A percentile compares a stretch with the other conserved stretches of the same genome.
These are phyloP conservation scores for Botryotinia calthae DNA, from an alignment of 2,329 filamentous ascomycete genomes.

Conservation along the genomic window DNA sequence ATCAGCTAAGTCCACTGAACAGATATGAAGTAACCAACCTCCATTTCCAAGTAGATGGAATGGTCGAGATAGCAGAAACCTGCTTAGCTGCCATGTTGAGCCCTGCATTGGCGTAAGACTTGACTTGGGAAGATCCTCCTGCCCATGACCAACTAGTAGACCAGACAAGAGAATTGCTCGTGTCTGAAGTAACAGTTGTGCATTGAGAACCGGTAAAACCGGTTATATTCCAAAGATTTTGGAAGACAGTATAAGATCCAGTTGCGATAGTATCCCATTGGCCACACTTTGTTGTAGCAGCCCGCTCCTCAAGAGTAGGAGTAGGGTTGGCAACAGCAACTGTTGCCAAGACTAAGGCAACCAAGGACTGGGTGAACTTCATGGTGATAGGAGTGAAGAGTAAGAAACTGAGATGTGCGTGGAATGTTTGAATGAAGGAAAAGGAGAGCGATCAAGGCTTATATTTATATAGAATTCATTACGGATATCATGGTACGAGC, in stretches of 20 bases:
- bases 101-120: constrained; percentile 44
- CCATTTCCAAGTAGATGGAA: constrained; percentile 44
- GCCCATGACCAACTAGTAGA: constrained; percentile 43
- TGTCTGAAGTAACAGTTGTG: constrained; percentile 41
- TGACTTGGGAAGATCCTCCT: constrained; percentile 41
- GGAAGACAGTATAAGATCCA: constrained; percentile 42
- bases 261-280: constrained; percentile 32
- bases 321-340: constrained; percentile 23
- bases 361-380: constrained; percentile 23
- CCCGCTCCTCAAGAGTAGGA: constrained; percentile 39
- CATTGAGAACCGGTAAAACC: constrained; percentile 38
- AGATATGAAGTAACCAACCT: constrained; percentile 34
- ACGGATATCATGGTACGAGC: neutral
- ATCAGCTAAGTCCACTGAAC: neutral
- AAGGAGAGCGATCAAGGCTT: neutral
- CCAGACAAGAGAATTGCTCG: constrained; percentile 40
- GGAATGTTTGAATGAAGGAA: neutral
- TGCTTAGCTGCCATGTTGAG: constrained; percentile 41
- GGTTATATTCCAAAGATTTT: constrained; percentile 34
- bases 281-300: constrained; percentile 35
- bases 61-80: constrained; percentile 40
- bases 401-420: neutral
- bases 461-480: neutral
- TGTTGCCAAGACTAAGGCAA: constrained; percentile 20
- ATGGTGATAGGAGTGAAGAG: constrained; percentile 17